phyloP scores from a whole-genome alignment of 225 moss, liverwort and hornwort genomes.

The Ulota crispa region DNA sequence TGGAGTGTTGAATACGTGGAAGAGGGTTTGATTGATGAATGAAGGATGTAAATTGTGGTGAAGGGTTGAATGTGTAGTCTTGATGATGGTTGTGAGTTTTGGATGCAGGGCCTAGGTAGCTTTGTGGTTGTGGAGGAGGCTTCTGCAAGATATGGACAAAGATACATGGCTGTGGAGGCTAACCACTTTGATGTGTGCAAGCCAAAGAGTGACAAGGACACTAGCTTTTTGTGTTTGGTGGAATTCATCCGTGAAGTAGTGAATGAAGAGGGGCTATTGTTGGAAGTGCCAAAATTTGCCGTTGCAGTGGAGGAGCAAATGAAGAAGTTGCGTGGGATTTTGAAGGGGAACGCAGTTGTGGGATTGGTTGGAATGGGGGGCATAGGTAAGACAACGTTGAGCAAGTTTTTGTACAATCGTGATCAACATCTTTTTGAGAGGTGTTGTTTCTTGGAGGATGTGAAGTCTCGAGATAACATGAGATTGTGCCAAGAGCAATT shows the following conservation, averaged over 20 bases:
- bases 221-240: background rate
- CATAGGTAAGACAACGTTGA: slow-evolving; percentile 1
- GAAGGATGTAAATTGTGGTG: too few species aligned
- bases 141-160: background rate
- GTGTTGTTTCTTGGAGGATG: slow-evolving; percentile 6
- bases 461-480: background rate
- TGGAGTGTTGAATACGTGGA: too few species aligned
- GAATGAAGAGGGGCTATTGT: background rate
- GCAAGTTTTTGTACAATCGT: background rate
- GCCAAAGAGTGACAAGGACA: background rate
- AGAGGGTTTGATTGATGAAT: too few species aligned
- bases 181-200: background rate
- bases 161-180: background rate
- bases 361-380: background rate
- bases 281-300: background rate
- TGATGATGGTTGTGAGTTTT: background rate
- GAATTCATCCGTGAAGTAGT: background rate
- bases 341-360: background rate
- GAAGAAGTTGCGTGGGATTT: background rate
- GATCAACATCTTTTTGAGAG: background rate
- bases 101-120: background rate
- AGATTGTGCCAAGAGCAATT: background rate
- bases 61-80: background rate
- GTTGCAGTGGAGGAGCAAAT: background rate
- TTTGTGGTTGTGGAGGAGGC: background rate